A percentile compares a stretch with the other conserved stretches of the same genome.
These are phyloP conservation scores for Eudorina sp. DNA, from an alignment of 139 green algal species.

Conservation along the genomic window DNA sequence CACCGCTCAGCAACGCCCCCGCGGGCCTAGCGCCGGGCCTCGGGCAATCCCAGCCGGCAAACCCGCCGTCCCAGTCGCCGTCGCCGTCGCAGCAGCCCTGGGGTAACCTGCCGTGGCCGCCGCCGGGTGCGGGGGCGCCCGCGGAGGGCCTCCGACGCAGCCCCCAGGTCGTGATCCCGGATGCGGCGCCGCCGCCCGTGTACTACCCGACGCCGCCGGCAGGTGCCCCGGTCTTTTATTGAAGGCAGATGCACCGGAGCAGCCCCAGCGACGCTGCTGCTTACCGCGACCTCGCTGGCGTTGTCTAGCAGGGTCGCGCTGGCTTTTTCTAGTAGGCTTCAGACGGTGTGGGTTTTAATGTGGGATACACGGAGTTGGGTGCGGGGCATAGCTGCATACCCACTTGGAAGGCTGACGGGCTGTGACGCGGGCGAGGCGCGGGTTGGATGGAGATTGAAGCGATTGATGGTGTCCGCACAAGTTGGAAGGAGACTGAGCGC, in stretches of 20 bases:
- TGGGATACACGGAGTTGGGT: not conserved
- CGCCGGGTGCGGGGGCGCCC: not conserved
- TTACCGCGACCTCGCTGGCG: no score
- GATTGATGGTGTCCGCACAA: no score
- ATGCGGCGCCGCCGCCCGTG: not conserved
- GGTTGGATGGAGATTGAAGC: no score
- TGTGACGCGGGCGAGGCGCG: no score
- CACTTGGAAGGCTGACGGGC: not conserved
- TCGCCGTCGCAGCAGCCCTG: not conserved
- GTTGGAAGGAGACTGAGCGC: no score
- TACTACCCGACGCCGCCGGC: constrained; percentile 34
- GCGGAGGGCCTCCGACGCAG: not conserved
- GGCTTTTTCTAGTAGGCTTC: not conserved
- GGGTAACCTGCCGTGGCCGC: not conserved
- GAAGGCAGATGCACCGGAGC: not conserved
- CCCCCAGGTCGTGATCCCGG: not conserved
- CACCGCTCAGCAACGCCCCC: not conserved
- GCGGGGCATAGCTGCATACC: not conserved
- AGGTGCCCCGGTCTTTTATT: constrained; percentile 24
- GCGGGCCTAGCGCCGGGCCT: no score
- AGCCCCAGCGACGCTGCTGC: no score
- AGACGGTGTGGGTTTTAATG: not conserved
- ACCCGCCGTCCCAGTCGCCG: no score
- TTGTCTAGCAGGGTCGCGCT: not conserved
- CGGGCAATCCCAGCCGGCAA: no score